Evolutionary conservation across 305 asterid genomes (phyloP).

Genomic region (Solanum hybrid): DNA sequence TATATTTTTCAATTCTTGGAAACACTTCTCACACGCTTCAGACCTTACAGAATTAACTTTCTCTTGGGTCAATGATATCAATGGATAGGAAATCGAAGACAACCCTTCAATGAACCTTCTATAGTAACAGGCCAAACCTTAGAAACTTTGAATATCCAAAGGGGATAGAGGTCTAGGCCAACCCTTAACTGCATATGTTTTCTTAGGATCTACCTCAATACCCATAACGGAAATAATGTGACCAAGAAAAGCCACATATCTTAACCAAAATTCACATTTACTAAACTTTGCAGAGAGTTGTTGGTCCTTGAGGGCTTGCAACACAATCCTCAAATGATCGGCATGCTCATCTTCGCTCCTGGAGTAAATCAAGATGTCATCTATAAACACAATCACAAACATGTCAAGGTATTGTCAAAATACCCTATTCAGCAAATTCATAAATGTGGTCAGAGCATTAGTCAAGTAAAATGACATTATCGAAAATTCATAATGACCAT

Average conservation of each 20-base stretch:
- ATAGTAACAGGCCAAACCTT: background rate
- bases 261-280: background rate
- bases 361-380: background rate
- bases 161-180: background rate
- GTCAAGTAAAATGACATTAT: background rate
- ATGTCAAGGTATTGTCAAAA: background rate
- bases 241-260: background rate
- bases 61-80: background rate
- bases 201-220: background rate
- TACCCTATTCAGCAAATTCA: background rate
- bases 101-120: background rate
- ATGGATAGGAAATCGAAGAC: background rate
- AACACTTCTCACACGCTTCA: background rate
- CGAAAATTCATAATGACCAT: background rate
- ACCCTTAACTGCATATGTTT: background rate
- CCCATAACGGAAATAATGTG: background rate
- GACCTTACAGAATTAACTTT: background rate
- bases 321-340: background rate
- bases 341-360: background rate
- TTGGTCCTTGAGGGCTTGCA: background rate
- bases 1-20: background rate
- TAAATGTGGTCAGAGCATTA: background rate
- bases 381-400: background rate
- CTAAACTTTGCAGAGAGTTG: background rate
- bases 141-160: background rate